These are phyloP conservation scores for Dalbergia cochinchinensis DNA, from an alignment of 306 rosid species.

Conservation along the genomic window DNA sequence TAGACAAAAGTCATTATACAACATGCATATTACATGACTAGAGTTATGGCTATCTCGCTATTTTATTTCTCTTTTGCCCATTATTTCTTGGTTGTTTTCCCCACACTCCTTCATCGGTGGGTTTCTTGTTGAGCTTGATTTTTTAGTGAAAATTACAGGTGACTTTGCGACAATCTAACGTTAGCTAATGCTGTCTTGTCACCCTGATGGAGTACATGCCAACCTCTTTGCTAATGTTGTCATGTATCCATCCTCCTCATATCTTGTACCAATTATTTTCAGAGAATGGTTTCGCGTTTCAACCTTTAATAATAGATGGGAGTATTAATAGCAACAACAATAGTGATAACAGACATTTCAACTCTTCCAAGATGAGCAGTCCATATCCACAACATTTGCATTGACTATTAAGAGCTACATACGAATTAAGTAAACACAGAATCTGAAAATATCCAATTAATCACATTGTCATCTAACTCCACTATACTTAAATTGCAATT, in stretches of 20 bases:
- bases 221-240: constrained; percentile 15
- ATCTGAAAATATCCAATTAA: not conserved
- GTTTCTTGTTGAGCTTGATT: constrained; percentile 14
- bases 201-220: constrained; percentile 11
- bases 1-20: constrained; percentile 35
- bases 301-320: not conserved
- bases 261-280: not conserved
- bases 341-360: not conserved
- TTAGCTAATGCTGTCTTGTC: not conserved
- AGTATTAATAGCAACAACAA: not conserved
- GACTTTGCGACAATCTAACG: constrained; percentile 36
- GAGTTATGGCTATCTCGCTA: constrained; percentile 43
- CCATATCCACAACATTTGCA: not conserved
- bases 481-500: not conserved
- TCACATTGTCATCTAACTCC: not conserved
- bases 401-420: not conserved
- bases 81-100: constrained; percentile 18
- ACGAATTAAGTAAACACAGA: not conserved
- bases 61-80: not conserved
- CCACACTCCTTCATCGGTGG: constrained; percentile 1
- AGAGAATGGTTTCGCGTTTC: constrained; percentile 7
- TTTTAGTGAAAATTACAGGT: constrained; percentile 27
- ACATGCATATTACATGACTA: constrained; percentile 46
- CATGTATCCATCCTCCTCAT: not conserved
- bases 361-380: constrained; percentile 1